These are phyloP conservation scores for Myxozyma udenii DNA, from an alignment of 805 yeast genomes.

Conservation along the genomic window DNA sequence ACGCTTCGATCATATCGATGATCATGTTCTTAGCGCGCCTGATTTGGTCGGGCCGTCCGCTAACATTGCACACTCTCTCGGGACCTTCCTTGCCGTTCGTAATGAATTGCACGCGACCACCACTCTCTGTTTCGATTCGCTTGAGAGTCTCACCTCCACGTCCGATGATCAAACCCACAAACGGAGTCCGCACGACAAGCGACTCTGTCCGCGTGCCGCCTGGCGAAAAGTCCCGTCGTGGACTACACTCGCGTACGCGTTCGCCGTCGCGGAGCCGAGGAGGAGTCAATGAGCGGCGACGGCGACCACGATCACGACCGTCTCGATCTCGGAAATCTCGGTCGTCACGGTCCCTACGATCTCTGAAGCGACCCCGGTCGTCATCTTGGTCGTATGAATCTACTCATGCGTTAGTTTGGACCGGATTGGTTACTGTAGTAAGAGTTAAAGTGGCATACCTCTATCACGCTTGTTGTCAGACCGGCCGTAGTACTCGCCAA, in stretches of 20 bases:
- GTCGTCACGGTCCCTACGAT: slow-evolving; percentile 1
- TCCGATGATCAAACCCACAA: slow-evolving; percentile 32
- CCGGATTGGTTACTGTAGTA: background rate
- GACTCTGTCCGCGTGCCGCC: slow-evolving; percentile 26
- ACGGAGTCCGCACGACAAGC: slow-evolving; percentile 24
- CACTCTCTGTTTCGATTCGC: slow-evolving; percentile 25
- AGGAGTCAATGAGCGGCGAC: slow-evolving; percentile 19
- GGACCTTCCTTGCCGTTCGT: slow-evolving; percentile 31
- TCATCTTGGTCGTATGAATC: slow-evolving; percentile 1
- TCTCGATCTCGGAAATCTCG: slow-evolving; percentile 17
- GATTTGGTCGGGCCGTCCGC: slow-evolving; percentile 21
- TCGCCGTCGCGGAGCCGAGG: slow-evolving; percentile 22
- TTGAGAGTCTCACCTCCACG: slow-evolving; percentile 32
- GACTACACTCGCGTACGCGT: slow-evolving; percentile 21
- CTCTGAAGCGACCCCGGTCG: background rate
- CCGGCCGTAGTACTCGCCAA: slow-evolving; percentile 13
- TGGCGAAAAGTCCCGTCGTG: slow-evolving; percentile 23
- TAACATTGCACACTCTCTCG: slow-evolving; percentile 28
- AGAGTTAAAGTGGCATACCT: background rate
- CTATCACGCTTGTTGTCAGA: background rate
- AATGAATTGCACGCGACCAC: slow-evolving; percentile 31
- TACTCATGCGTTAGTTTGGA: background rate
- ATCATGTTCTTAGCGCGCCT: slow-evolving; percentile 16
- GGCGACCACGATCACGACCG: slow-evolving; percentile 6
- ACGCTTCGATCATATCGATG: slow-evolving; percentile 24